Conservation (phyloP, 768 basidiomycete genomes). For the Pleurotus giganteus region DNA sequence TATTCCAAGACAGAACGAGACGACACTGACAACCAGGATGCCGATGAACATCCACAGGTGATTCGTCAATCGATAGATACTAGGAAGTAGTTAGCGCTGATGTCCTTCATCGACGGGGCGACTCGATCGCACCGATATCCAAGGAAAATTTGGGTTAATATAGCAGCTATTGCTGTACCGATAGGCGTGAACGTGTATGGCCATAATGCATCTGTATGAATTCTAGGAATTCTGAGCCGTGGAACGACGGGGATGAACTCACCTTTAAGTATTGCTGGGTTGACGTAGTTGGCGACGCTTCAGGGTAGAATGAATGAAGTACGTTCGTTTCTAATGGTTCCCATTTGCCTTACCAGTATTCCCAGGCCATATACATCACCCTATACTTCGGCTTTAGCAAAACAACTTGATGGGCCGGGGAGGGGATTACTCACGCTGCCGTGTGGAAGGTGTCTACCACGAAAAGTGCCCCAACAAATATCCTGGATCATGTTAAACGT, state of each 20-base stretch:
- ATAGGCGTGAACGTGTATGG: conserved; percentile 15
- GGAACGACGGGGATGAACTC: conserved; percentile 3
- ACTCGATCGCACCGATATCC: conserved; percentile 14
- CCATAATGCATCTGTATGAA: conserved; percentile 7
- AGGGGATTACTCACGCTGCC: not conserved
- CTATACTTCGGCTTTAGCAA: not conserved
- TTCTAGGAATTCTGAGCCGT: conserved; percentile 4
- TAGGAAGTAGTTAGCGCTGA: not conserved
- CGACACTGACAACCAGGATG: not conserved
- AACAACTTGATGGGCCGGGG: not conserved
- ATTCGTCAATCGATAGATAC: conserved; percentile 10
- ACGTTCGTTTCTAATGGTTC: no score
- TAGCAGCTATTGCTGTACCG: conserved; percentile 14
- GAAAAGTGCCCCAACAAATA: conserved; percentile 5
- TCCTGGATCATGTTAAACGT: not conserved
- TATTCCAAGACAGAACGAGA: conserved; percentile 2
- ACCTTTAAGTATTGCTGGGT: conserved; percentile 17
- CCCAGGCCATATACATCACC: conserved; percentile 16
- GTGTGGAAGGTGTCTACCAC: conserved; percentile 12
- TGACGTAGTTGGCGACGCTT: conserved; percentile 20
- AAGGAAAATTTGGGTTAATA: conserved; percentile 18
- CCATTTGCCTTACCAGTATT: conserved; percentile 16
- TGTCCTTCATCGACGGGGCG: not conserved
- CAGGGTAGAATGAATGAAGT: no score
- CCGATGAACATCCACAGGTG: not conserved